These are phyloP conservation scores for Sisymbrium irio DNA, from an alignment of 345 rosid species.

Conservation along the genomic window DNA sequence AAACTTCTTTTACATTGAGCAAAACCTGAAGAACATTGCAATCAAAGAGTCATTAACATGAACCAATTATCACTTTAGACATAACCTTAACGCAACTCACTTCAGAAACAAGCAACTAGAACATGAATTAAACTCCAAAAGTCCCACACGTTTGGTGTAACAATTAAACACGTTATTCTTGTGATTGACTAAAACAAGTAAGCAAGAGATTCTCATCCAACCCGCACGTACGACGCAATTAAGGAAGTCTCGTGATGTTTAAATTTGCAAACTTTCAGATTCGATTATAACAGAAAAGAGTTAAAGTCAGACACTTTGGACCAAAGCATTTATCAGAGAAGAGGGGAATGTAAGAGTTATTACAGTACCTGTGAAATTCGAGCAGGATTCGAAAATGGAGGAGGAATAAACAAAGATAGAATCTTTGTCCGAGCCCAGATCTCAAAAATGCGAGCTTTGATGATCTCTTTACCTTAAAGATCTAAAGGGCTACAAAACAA, in stretches of 20 bases:
- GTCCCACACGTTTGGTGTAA: constrained; percentile 28
- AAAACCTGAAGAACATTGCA: constrained; percentile 9
- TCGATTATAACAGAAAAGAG: constrained; percentile 1
- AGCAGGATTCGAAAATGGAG: constrained; percentile 10
- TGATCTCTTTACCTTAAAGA: constrained; percentile 19
- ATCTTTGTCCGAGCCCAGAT: constrained; percentile 39
- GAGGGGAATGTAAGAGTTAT: neutral
- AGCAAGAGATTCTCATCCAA: constrained; percentile 8
- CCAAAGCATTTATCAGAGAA: constrained; percentile 25
- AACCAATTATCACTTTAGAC: neutral
- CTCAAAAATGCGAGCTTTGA: constrained; percentile 28
- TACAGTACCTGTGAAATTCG: constrained; percentile 28
- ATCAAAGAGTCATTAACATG: neutral
- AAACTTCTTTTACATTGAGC: constrained; percentile 22
- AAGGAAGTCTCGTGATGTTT: neutral
- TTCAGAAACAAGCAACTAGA: constrained; percentile 20
- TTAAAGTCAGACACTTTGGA: constrained; percentile 3
- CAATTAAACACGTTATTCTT: constrained; percentile 27
- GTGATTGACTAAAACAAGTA: constrained; percentile 18
- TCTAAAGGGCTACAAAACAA: constrained; percentile 6
- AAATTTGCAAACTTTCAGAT: neutral
- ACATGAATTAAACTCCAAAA: neutral
- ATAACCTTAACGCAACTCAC: constrained; percentile 16
- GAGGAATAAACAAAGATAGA: constrained; percentile 8
- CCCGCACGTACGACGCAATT: constrained; percentile 10